Base-by-base conservation (phyloP, 106 monocot species). In the Allium sativum region DNA sequence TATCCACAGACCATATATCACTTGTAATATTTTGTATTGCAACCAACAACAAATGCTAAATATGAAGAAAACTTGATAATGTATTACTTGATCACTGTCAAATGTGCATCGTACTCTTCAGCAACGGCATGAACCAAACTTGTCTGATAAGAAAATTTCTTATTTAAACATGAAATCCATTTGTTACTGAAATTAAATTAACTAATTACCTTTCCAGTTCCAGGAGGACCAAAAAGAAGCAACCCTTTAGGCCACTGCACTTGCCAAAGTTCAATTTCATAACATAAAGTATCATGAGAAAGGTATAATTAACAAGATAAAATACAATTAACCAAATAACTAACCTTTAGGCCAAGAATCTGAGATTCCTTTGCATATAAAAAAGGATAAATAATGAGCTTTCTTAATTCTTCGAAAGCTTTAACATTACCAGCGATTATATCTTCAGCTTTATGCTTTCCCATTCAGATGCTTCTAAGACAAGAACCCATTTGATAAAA, bases 71-170 rank as follows among this genome's bases (percentile, higher is more conserved):
- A 31, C 31, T 31, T 31, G 31, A 2, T 31, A 44, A 61, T 8
- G 3, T 16, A 45, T 44, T 77, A 96, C 95, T 68, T 87, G 77
- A 96, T 87, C 68, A 66, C 65, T 56, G 82, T 90, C 44, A 96
- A 58, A 68, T 96, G 83, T n/a, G 95, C 95, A 82, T 73, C 73
- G 67, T 77, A 68, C 65, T 96, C 95, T 69, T 68, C 74, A 58
- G 80, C 95, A 58, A 96, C 81, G 67, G 95, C 95, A 70, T 82
- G 71, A 9, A 96, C 90, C 75, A 96, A 61, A 69, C 77, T 84
- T 50, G 87, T 96, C 95, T 96, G 81, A 52, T 9, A 77, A 31
- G 31, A 31, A 31, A 31, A 31, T 0, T 31, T 31, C 31, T 3
- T 3, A 31, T 31, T 31, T 31, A 31, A 31, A 31, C 5, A 31